A percentile compares a stretch with the other conserved stretches of the same genome.
Evolutionary conservation across 306 rosid genomes (phyloP).

Genomic region (Vigna reflexopilosa): DNA sequence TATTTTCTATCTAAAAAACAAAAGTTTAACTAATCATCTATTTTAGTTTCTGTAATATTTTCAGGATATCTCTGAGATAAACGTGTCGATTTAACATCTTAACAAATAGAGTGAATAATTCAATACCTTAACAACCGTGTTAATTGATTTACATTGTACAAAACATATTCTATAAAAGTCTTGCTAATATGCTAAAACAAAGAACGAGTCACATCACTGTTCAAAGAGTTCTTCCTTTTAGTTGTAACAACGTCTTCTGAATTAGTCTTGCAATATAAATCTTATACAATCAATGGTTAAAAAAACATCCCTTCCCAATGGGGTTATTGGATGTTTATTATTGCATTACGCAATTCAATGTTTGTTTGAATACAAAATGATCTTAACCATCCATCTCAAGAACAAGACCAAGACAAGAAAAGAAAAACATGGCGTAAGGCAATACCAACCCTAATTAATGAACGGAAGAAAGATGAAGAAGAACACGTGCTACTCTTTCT

Average conservation of each 20-base stretch:
- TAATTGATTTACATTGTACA: too few relatives aligned
- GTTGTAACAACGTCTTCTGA: constrained; percentile 5
- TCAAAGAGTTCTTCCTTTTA: background rate
- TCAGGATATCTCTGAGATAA: too few relatives aligned
- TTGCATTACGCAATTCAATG: background rate
- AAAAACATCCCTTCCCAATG: background rate
- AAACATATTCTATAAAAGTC: background rate
- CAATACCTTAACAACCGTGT: too few relatives aligned
- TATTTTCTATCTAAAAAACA: background rate
- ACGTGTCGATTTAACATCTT: too few relatives aligned
- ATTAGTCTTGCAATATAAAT: background rate
- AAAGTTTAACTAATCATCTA: too few relatives aligned
- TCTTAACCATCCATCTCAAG: constrained; percentile 1
- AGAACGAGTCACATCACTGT: background rate
- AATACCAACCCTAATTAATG: constrained; percentile 41
- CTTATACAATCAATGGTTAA: background rate
- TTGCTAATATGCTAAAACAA: background rate
- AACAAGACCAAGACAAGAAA: background rate
- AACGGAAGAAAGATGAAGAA: constrained; percentile 5
- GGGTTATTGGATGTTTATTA: background rate
- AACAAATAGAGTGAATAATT: too few relatives aligned
- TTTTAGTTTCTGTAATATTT: too few relatives aligned
- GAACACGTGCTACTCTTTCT: constrained; percentile 47
- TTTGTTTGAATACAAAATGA: background rate
- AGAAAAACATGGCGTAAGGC: constrained; percentile 18